A percentile compares a stretch with the other conserved stretches of the same genome.
Conservation (phyloP, 257 asterid genomes). For the Echites panduratus region DNA sequence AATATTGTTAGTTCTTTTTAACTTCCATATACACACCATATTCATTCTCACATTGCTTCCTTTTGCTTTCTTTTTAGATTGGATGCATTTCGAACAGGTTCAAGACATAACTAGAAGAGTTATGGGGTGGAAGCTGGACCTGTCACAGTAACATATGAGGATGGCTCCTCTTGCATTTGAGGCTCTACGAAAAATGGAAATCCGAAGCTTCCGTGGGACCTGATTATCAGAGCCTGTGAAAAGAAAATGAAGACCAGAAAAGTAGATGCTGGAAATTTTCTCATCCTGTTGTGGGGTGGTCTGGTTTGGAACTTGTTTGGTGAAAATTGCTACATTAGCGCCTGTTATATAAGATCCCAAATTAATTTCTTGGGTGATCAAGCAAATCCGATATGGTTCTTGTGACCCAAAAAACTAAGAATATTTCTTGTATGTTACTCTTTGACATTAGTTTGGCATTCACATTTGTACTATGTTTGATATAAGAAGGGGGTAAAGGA, state of each 20-base stretch:
- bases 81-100: neutral
- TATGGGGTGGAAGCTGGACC: conserved; percentile 14
- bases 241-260: conserved; percentile 15
- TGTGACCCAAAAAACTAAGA: neutral
- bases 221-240: neutral
- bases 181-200: conserved; percentile 14
- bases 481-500: neutral
- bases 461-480: conserved; percentile 10
- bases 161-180: conserved; percentile 18
- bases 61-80: neutral
- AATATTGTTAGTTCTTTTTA: neutral
- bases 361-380: neutral
- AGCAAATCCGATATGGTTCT: conserved; percentile 1
- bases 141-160: conserved; percentile 27
- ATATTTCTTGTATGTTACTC: neutral
- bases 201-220: conserved; percentile 15
- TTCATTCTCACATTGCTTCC: neutral
- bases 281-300: conserved; percentile 10
- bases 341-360: conserved; percentile 7
- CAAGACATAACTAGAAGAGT: neutral
- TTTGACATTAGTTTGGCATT: neutral
- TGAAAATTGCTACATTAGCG: neutral
- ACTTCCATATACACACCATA: neutral
- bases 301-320: conserved; percentile 11
- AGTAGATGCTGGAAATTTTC: neutral